Evolutionary conservation across 2,329 filamentous ascomycete genomes (phyloP), one percentile per base, ranked within the genome.

Genomic region (Fusarium zealandicum): DNA sequence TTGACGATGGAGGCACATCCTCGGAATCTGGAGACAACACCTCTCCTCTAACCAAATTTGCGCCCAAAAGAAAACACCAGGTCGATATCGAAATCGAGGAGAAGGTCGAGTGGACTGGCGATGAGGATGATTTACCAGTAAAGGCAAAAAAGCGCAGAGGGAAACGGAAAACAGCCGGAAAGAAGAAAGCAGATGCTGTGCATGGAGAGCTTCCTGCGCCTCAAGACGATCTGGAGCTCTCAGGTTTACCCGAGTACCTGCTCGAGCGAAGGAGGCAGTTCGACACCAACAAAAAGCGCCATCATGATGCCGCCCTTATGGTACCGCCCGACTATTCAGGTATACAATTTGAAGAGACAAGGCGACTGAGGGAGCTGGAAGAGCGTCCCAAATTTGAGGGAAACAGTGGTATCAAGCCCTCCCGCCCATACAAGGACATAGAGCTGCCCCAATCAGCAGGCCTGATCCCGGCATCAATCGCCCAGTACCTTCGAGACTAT

Each of bases 401-500:
- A 20, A 69, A 69, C 64, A 77, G 79, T 67, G 76, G 79, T 3
- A 76, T 89, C 45, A 86, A 84, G 44, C 87, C 90, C 0, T 88
- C 84, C 28, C 82, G 88, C 12, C 78, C 80, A 0, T 93, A 95
- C 72, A 80, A 87, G 65, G 90, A 96, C 59, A 88, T 96, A 40
- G 78, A 84, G 38, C 79, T 98, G 18, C 82, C 84, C 12, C 86
- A 87, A 63, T 96, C 93, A 1, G 83, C 85, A 1, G 93, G 93
- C 0, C 70, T 92, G 4, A 92, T 99, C 32, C 95, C 95, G 0
- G 92, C 90, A 0, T 85, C 92, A 0, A 91, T 98, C 47, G 93
- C 93, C 0, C 93, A 95, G 69, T 97, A 95, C 76, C 78, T 99
- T 41, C 86, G 95, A 54, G 90, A 93, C 59, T 99, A 99, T 67